phyloP scores from a whole-genome alignment of 768 basidiomycete genomes.

The Tricholoma hemisulphureum region DNA sequence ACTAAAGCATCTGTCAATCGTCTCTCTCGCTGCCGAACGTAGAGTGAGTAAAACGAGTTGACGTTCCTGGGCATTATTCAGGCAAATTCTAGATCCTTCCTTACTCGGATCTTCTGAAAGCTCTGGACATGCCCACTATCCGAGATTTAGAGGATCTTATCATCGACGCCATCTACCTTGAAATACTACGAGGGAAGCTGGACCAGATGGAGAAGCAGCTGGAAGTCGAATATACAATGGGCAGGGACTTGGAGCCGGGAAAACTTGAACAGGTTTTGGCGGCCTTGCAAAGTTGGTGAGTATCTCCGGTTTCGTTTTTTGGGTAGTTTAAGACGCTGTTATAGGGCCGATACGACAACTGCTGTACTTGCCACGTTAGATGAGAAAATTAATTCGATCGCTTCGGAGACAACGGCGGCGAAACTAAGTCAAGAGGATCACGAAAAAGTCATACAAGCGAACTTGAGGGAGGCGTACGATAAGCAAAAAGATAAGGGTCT shows the following conservation, averaged over 20 bases:
- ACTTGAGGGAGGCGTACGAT: constrained; percentile 60
- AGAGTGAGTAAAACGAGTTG: constrained; percentile 51
- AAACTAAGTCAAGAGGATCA: constrained; percentile 51
- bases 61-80: constrained; percentile 1
- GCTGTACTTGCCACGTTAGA: constrained; percentile 73
- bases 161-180: constrained; percentile 94
- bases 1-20: constrained; percentile 90
- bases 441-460: constrained; percentile 50
- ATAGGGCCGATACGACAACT: constrained; percentile 70
- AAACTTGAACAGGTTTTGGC: constrained; percentile 58
- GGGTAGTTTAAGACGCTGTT: constrained; percentile 8
- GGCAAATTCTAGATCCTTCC: constrained; percentile 63
- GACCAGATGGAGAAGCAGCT: constrained; percentile 90
- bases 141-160: constrained; percentile 95
- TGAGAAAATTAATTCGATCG: constrained; percentile 59
- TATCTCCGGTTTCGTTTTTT: neutral
- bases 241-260: constrained; percentile 83
- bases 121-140: constrained; percentile 73
- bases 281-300: constrained; percentile 68
- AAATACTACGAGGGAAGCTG: constrained; percentile 85
- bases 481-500: constrained; percentile 58
- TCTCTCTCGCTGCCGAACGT: constrained; percentile 72
- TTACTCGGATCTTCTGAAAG: constrained; percentile 67
- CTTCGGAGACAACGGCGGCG: constrained; percentile 38
- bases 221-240: constrained; percentile 91